Conservation (phyloP, 371 early-diverging fungal genomes). For the Mucor circinelloides region DNA sequence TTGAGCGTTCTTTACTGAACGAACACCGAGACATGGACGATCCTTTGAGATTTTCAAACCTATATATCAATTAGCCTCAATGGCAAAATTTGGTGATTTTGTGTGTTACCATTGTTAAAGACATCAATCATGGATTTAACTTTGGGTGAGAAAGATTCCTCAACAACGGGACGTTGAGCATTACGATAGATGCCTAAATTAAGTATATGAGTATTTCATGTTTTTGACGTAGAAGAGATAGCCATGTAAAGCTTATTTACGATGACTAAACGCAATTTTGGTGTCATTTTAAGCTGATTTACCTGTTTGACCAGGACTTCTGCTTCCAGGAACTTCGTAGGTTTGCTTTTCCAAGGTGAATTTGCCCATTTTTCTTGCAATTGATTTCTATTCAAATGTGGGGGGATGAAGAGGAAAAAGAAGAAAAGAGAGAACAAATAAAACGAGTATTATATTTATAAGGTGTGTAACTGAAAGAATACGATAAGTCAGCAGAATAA, state of each 20-base stretch:
- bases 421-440: constrained; percentile 3
- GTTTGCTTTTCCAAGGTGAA: constrained; percentile 45
- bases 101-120: constrained; percentile 38
- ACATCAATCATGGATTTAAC: constrained; percentile 45
- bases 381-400: constrained; percentile 2
- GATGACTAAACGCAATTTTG: not conserved
- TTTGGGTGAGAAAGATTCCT: constrained; percentile 37
- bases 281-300: constrained; percentile 3
- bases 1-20: constrained; percentile 45
- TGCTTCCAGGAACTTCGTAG: constrained; percentile 42
- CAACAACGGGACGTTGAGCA: constrained; percentile 27
- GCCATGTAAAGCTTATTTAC: not conserved
- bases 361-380: constrained; percentile 22
- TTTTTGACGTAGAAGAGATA: constrained; percentile 5
- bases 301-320: constrained; percentile 53
- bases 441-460: constrained; percentile 2
- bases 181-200: constrained; percentile 43
- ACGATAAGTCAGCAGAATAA: constrained; percentile 30
- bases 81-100: not conserved
- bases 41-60: constrained; percentile 43
- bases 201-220: not conserved
- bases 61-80: constrained; percentile 3
- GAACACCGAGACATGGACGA: constrained; percentile 58
- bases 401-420: constrained; percentile 4
- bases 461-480: constrained; percentile 21